A percentile compares a stretch with the other conserved stretches of the same genome.
Evolutionary conservation across 352 stramenopile species (phyloP).

Genomic region (Phytophthora rubi): DNA sequence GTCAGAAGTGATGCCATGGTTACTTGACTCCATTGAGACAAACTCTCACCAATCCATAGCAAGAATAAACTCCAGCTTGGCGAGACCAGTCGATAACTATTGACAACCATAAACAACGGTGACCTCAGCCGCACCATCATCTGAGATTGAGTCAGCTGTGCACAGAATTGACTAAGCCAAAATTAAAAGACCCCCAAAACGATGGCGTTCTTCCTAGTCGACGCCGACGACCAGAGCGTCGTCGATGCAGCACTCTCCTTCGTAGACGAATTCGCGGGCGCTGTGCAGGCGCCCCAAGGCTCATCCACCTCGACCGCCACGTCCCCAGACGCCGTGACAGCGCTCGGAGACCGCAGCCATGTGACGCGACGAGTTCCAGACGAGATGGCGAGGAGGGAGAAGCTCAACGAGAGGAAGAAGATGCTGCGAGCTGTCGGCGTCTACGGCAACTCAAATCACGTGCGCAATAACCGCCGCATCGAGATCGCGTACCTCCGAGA

Average conservation of each 20-base stretch:
- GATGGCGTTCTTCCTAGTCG: constrained; percentile 32
- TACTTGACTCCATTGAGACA: neutral
- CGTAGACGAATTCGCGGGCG: constrained; percentile 32
- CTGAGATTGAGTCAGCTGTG: neutral
- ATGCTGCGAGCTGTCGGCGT: constrained; percentile 21
- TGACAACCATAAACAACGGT: too few relatives aligned
- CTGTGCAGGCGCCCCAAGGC: neutral
- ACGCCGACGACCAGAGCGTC: constrained; percentile 21
- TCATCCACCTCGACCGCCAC: neutral
- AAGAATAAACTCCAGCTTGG: too few relatives aligned
- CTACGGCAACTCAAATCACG: constrained; percentile 42
- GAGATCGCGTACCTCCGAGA: constrained; percentile 48
- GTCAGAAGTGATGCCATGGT: neutral
- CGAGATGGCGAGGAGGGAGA: constrained; percentile 3
- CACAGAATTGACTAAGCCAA: neutral
- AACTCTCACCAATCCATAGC: neutral
- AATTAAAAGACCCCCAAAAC: neutral
- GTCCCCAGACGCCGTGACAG: neutral
- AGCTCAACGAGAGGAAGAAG: constrained; percentile 32
- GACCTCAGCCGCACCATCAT: neutral
- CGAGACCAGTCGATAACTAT: too few relatives aligned
- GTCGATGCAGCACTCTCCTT: constrained; percentile 36
- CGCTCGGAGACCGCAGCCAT: neutral
- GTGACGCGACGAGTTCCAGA: neutral
- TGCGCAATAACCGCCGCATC: constrained; percentile 42